Evolutionary conservation across 2,329 filamentous ascomycete genomes (phyloP).

Genomic region (Polychaeton citri): DNA sequence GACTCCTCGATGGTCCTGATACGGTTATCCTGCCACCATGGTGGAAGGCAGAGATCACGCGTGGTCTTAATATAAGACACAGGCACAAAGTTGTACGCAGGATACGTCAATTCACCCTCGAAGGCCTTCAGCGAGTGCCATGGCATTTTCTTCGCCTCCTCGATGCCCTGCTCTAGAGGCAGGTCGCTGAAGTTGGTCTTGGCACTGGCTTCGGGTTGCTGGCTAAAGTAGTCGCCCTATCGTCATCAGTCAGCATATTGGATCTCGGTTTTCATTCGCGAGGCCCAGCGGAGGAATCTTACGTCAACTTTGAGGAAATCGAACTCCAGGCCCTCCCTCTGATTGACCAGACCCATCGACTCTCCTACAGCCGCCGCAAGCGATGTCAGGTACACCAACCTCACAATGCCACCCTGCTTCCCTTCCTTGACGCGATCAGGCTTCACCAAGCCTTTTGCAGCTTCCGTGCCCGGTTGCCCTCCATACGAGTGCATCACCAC

Average conservation of each 20-base stretch:
- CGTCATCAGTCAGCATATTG: too few relatives aligned
- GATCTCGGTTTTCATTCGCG: too few relatives aligned
- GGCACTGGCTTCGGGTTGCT: background rate
- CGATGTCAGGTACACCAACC: slow-evolving; percentile 13
- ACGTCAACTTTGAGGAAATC: background rate
- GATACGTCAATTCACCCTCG: background rate
- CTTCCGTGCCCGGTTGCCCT: slow-evolving; percentile 15
- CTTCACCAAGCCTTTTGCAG: slow-evolving; percentile 12
- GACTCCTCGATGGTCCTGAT: background rate
- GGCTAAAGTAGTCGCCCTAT: background rate
- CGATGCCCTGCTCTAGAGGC: background rate
- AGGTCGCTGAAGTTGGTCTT: background rate
- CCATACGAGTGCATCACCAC: slow-evolving; percentile 20
- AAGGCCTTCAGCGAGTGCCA: background rate
- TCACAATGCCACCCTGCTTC: slow-evolving; percentile 11
- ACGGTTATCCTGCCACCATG: background rate
- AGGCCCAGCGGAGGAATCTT: too few relatives aligned
- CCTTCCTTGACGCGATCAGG: slow-evolving; percentile 5
- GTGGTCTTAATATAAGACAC: background rate
- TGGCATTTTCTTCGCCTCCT: background rate
- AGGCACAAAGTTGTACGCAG: background rate
- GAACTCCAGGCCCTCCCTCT: background rate
- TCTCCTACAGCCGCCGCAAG: slow-evolving; percentile 12
- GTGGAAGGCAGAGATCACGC: background rate
- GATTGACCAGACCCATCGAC: slow-evolving; percentile 2